These are phyloP conservation scores for Candida stauntonica DNA, from an alignment of 805 yeast species.

Conservation along the genomic window DNA sequence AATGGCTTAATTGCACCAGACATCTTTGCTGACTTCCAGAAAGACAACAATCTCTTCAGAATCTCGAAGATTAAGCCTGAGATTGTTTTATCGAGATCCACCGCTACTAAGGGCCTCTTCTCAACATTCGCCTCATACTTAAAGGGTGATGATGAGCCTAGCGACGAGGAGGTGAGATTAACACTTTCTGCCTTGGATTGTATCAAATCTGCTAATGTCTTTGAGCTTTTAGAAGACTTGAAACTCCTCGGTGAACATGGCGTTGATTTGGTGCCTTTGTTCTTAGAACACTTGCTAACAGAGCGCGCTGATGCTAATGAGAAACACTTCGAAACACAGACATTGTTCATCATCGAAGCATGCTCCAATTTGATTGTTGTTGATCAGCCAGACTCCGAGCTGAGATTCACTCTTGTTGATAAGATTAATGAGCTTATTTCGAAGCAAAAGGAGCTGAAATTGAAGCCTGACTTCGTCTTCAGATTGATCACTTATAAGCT, in stretches of 20 bases:
- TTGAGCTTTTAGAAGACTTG: slow-evolving; percentile 50
- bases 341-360: slow-evolving; percentile 44
- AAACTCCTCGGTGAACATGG: slow-evolving; percentile 9
- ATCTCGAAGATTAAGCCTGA: slow-evolving; percentile 65
- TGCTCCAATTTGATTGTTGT: slow-evolving; percentile 24
- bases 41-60: slow-evolving; percentile 44
- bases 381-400: not conserved
- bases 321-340: slow-evolving; percentile 20
- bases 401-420: slow-evolving; percentile 1
- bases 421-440: slow-evolving; percentile 18
- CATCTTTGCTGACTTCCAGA: slow-evolving; percentile 61
- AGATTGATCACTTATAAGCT: slow-evolving; percentile 52
- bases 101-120: slow-evolving; percentile 73
- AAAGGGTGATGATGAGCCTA: slow-evolving; percentile 94
- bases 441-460: slow-evolving; percentile 27
- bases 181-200: slow-evolving; percentile 83
- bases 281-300: slow-evolving; percentile 34
- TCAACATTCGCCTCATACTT: slow-evolving; percentile 90
- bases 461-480: slow-evolving; percentile 21
- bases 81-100: slow-evolving; percentile 56
- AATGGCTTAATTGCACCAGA: slow-evolving; percentile 68
- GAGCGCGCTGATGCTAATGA: slow-evolving; percentile 28
- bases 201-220: slow-evolving; percentile 62
- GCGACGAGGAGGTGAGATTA: slow-evolving; percentile 86
- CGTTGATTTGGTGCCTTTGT: slow-evolving; percentile 26